phyloP scores from a whole-genome alignment of 2,329 filamentous ascomycete genomes.

The Metarhizium album region DNA sequence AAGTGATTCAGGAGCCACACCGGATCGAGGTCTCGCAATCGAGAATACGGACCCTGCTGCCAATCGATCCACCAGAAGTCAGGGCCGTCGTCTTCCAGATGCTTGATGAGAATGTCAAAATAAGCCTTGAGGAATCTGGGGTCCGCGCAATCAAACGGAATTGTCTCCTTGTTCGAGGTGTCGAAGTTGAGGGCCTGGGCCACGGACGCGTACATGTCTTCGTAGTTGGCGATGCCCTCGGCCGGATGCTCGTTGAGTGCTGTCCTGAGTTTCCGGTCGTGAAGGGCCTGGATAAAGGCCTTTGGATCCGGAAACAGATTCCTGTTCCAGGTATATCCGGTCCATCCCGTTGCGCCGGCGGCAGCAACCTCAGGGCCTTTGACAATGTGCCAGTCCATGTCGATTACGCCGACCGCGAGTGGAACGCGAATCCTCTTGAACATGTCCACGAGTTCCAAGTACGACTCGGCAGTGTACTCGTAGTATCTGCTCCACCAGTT shows the following conservation, averaged over 20 bases:
- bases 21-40: conserved; percentile 47
- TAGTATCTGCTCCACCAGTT: conserved; percentile 60
- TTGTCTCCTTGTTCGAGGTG: conserved; percentile 35
- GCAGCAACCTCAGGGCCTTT: conserved; percentile 30
- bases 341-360: conserved; percentile 40
- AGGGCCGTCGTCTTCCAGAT: conserved; percentile 42
- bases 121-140: conserved; percentile 46
- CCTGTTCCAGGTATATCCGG: conserved; percentile 9
- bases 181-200: conserved; percentile 41
- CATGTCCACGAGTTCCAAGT: conserved; percentile 44
- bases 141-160: conserved; percentile 45
- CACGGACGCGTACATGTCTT: conserved; percentile 45
- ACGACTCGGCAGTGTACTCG: conserved; percentile 43
- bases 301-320: conserved; percentile 43
- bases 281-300: conserved; percentile 39
- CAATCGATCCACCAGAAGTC: conserved; percentile 62
- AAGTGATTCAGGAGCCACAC: conserved; percentile 57
- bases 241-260: conserved; percentile 53
- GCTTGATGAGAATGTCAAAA: conserved; percentile 44
- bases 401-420: conserved; percentile 47
- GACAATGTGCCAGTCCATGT: conserved; percentile 58
- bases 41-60: conserved; percentile 49
- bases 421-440: conserved; percentile 42
- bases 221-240: conserved; percentile 44
- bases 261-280: conserved; percentile 38